phyloP scores from a whole-genome alignment of 352 stramenopile genomes.

The Globisporangium heterothallicum region DNA sequence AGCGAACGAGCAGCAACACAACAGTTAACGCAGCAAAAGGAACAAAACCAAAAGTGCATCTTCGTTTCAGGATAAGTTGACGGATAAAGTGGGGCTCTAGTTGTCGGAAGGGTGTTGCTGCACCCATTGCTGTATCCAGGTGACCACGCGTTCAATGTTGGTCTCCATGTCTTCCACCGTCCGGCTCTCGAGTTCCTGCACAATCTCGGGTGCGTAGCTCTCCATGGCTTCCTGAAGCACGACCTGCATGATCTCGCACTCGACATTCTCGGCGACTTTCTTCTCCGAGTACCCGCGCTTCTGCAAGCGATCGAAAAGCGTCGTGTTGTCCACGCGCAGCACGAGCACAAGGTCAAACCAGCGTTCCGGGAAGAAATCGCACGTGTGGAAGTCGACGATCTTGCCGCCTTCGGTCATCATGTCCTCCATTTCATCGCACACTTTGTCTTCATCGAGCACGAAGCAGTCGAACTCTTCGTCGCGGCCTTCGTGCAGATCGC shows the following conservation, averaged over 20 bases:
- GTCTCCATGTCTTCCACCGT: conserved; percentile 95
- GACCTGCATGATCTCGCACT: conserved; percentile 98
- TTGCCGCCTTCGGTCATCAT: conserved; percentile 85
- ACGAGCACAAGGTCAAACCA: conserved; percentile 96
- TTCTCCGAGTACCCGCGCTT: conserved; percentile 92
- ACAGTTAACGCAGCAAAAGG: background rate
- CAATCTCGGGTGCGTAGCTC: conserved; percentile 92
- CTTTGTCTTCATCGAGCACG: conserved; percentile 96
- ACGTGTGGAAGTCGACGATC: conserved; percentile 97
- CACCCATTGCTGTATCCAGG: conserved; percentile 93
- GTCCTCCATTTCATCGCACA: conserved; percentile 94
- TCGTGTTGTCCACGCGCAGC: conserved; percentile 89
- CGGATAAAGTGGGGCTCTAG: no score
- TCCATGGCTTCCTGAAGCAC: conserved; percentile 95
- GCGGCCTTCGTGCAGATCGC: conserved; percentile 68
- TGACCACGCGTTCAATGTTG: conserved; percentile 90
- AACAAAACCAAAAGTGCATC: no score
- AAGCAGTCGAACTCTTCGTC: conserved; percentile 96
- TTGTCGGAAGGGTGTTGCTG: conserved; percentile 33
- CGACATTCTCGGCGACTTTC: conserved; percentile 95
- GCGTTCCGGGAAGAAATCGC: conserved; percentile 97
- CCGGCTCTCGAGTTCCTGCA: conserved; percentile 93
- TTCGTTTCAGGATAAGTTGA: no score
- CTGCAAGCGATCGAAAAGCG: conserved; percentile 85
- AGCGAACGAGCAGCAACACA: background rate